These are phyloP conservation scores for Amanita muscaria DNA, from an alignment of 768 basidiomycete species.

Conservation along the genomic window DNA sequence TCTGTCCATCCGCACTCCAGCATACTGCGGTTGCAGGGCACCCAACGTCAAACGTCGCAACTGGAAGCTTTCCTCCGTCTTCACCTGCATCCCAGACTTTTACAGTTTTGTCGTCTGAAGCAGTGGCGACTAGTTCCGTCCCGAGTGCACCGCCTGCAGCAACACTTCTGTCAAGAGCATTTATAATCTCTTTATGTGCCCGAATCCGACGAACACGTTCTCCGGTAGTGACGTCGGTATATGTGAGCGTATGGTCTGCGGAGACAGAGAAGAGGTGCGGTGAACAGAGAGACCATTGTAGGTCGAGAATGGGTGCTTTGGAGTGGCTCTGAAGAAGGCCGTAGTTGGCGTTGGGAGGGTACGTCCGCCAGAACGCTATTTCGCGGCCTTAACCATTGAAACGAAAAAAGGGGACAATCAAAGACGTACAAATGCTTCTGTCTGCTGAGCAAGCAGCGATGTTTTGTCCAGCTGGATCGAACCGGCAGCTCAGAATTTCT, in stretches of 20 bases:
- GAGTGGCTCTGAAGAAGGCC: constrained; percentile 74
- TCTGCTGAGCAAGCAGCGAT: constrained; percentile 91
- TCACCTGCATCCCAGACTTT: constrained; percentile 87
- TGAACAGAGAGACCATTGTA: constrained; percentile 79
- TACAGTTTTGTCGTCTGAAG: constrained; percentile 88
- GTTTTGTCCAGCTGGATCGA: constrained; percentile 90
- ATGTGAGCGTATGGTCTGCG: constrained; percentile 77
- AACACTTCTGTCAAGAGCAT: constrained; percentile 79
- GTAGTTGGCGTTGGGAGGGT: constrained; percentile 89
- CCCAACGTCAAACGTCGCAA: constrained; percentile 76
- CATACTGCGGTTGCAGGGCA: constrained; percentile 89
- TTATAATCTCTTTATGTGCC: constrained; percentile 89
- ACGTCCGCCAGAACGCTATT: constrained; percentile 83
- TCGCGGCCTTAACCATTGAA: too few relatives aligned
- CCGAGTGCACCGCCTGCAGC: constrained; percentile 63
- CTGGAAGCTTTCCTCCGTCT: constrained; percentile 60
- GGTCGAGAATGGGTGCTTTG: constrained; percentile 88
- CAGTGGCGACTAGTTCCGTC: constrained; percentile 77
- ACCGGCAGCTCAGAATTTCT: constrained; percentile 88
- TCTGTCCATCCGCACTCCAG: constrained; percentile 88
- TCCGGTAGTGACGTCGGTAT: constrained; percentile 79
- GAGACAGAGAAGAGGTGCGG: constrained; percentile 73
- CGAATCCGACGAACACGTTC: constrained; percentile 73
- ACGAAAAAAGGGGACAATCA: not conserved
- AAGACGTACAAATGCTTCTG: constrained; percentile 74